These are phyloP conservation scores for Lentinula aciculospora DNA, from an alignment of 768 basidiomycete species.

Conservation along the genomic window DNA sequence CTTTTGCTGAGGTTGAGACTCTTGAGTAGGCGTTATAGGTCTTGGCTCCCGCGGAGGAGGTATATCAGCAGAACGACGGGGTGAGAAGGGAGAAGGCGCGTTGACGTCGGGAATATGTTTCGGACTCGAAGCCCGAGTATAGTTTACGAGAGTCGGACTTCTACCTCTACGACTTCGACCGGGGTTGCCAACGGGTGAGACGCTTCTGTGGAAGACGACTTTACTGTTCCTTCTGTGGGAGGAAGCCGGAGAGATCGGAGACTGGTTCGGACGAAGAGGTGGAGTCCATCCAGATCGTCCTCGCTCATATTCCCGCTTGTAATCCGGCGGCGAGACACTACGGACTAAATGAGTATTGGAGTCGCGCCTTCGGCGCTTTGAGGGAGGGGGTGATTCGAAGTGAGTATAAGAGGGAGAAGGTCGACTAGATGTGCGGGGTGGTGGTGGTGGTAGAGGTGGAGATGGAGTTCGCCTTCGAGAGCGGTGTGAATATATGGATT, in stretches of 20 bases:
- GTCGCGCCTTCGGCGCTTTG: constrained; percentile 49
- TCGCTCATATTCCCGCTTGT: constrained; percentile 22
- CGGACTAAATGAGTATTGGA: constrained; percentile 40
- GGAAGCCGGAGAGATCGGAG: constrained; percentile 32
- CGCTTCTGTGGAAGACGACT: constrained; percentile 36
- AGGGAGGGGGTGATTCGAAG: constrained; percentile 38
- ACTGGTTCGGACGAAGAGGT: constrained; percentile 17
- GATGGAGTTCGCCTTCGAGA: constrained; percentile 64
- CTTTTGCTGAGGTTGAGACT: constrained; percentile 1
- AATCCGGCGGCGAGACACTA: constrained; percentile 37
- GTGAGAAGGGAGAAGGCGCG: constrained; percentile 53
- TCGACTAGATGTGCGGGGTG: neutral
- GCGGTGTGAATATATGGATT: constrained; percentile 62
- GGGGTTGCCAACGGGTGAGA: constrained; percentile 41
- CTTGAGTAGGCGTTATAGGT: constrained; percentile 30
- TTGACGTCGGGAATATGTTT: constrained; percentile 23
- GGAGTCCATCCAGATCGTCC: constrained; percentile 30
- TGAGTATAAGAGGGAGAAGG: neutral
- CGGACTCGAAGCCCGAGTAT: constrained; percentile 31
- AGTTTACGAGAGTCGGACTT: constrained; percentile 39
- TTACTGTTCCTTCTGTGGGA: constrained; percentile 31
- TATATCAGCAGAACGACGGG: constrained; percentile 53
- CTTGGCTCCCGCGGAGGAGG: neutral
- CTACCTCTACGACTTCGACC: constrained; percentile 51
- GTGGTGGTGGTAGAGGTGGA: constrained; percentile 38